Base-by-base conservation (phyloP, 2,329 filamentous ascomycete species). In the Keithomyces neogunnii region DNA sequence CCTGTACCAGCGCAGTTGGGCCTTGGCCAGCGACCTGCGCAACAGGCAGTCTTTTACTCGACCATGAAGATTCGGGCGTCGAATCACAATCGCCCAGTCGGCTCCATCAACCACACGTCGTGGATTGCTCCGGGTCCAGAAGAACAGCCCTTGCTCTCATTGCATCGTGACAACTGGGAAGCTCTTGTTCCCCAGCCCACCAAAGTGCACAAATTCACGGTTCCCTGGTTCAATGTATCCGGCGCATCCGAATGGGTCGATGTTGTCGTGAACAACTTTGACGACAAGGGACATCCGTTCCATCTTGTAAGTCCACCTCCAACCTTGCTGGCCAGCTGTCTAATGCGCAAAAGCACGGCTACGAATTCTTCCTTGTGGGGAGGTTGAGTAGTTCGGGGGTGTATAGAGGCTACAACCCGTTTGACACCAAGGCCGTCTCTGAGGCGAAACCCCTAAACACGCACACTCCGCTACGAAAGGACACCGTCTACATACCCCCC, bases 231-330 rank as follows among this genome's bases (percentile, higher is more conserved):
- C 42, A 42, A 48, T 3, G 47, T 44, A 9, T 47, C 54, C 1
- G 57, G 57, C 31, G 19, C 44, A 13, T 66, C 59, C 5, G 53
- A 55, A 32, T 77, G 74, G 73, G 62, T 76, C 1, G 73, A 76
- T 54, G 56, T 77, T 1, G 64, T 75, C 3, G 61, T 77, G 46
- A 77, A 78, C 55, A 77, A 77, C 50, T 62, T 76, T 13, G 74
- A 77, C 51, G 73, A 76, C 40, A 71, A 70, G 5, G 62, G 66
- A 0, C 75, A 77, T 56, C 74, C 75, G 0, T 77, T 77, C 52
- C 75, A 77, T 56, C 53, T 77, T 42, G 71, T 73, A 60, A 51
- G 61, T 54, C 29, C n/a, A 8, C 5, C 28, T 19, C 11, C 36
- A 29, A 5, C 29, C 5, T 5, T 19, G 5, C 3, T 35, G 33